A percentile compares a stretch with the other conserved stretches of the same genome.
These are phyloP conservation scores for Aspergillus aculeatinus DNA, from an alignment of 2,329 filamentous ascomycete genomes.

Conservation along the genomic window DNA sequence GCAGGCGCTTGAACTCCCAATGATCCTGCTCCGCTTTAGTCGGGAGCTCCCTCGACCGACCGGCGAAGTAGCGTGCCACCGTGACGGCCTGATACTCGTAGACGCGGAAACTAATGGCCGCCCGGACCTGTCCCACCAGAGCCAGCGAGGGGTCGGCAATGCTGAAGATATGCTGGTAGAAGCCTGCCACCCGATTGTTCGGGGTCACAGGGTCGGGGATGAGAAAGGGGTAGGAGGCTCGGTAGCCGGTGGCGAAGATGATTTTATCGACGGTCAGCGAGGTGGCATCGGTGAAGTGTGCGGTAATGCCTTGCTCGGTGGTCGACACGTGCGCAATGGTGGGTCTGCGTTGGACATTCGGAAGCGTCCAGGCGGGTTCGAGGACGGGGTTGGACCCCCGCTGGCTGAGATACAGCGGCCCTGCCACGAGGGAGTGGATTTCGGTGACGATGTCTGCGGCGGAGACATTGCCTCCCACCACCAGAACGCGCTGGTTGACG, in stretches of 20 bases:
- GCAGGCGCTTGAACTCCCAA: constrained; percentile 28
- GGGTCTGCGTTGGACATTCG: constrained; percentile 23
- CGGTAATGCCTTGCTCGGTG: not conserved
- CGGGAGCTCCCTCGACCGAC: constrained; percentile 21
- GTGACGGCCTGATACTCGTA: constrained; percentile 35
- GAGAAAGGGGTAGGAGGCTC: constrained; percentile 31
- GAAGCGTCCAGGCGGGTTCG: constrained; percentile 23
- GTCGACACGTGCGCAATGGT: constrained; percentile 17
- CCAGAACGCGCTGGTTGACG: constrained; percentile 31
- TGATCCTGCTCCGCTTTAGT: constrained; percentile 21
- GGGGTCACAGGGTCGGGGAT: constrained; percentile 21
- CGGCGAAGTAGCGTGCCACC: constrained; percentile 29
- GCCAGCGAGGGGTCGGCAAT: constrained; percentile 30
- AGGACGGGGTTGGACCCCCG: constrained; percentile 23
- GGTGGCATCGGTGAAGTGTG: constrained; percentile 25
- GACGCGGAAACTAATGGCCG: constrained; percentile 29
- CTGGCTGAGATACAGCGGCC: constrained; percentile 21
- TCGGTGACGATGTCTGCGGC: constrained; percentile 29
- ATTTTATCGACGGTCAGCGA: constrained; percentile 25
- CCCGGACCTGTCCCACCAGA: constrained; percentile 30
- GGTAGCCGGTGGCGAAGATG: constrained; percentile 35
- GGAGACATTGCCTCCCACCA: constrained; percentile 32
- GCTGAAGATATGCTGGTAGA: constrained; percentile 35
- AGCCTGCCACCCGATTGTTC: constrained; percentile 26
- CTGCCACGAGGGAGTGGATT: constrained; percentile 24